Evolutionary conservation across 2,329 filamentous ascomycete genomes (phyloP), one percentile per base, ranked within the genome.

Genomic region (Alternaria sp.): DNA sequence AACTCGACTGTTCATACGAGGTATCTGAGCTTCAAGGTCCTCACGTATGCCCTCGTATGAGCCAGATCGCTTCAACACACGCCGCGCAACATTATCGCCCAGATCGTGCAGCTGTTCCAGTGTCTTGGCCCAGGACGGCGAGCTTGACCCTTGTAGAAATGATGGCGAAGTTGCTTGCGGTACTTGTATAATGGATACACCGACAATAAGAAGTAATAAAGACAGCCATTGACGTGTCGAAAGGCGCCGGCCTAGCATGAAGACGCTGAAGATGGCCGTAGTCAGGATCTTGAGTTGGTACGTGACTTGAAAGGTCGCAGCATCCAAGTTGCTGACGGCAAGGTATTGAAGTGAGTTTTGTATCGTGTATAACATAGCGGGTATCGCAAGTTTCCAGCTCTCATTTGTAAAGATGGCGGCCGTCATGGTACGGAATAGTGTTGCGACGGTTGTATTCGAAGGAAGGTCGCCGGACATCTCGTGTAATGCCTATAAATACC

Each of bases 271-370:
- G 29, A 97, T 78, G 2, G 95, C 93, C 0, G 92, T 95, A 2
- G 91, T 92, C 62, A 97, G 85, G 63, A 98, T 95, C 85, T 97
- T 97, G 57, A 98, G 83, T 79, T 99, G 94, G 75, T 95, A 96
- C 26, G 95, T 87, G 58, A 97, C 89, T 77, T 97, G 93, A 74
- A 97, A 98, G 53, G 94, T 93, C 4, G 95, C 92, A 0, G 94
- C 91, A 71, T 96, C 92, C 69, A 98, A 78, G 67, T 98, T 97
- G 61, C 91, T 92, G 10, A 97, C 87, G 1, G 92, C 94, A 51
- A 96, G 86, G 72, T 97, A 99, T 76, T 97, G 92, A 53, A 98
- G 80, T n/a, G 91, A 90, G 73, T 97, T 98, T 71, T 97, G 92
- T 28, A 97, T 76, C 0, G 94, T 97, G 75, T 97, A 98, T 2